Conservation (phyloP, 345 rosid genomes). For the Trapa bicornis region DNA sequence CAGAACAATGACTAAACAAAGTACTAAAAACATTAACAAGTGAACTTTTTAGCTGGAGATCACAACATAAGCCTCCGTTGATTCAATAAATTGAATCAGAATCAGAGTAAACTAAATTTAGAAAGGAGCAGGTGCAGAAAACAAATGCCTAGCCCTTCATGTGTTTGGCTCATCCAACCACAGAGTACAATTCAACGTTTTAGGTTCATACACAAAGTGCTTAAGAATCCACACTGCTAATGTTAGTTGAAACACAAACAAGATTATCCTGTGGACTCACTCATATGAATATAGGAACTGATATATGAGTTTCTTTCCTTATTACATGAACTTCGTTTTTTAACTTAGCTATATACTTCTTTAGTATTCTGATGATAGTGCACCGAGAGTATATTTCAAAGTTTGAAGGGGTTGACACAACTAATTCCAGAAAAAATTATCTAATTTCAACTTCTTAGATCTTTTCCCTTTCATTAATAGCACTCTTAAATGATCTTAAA, state of each 20-base stretch:
- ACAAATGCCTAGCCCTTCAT: too few species aligned
- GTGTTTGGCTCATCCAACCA: not conserved
- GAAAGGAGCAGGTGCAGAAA: not conserved
- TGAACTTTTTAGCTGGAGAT: too few species aligned
- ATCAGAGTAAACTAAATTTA: too few species aligned
- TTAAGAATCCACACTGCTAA: not conserved
- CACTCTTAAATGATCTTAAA: not conserved
- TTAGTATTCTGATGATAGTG: not conserved
- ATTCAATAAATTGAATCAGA: too few species aligned
- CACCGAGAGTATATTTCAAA: not conserved
- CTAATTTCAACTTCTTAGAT: too few species aligned
- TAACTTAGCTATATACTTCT: too few species aligned
- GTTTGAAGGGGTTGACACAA: too few species aligned
- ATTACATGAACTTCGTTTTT: too few species aligned
- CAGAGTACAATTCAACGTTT: not conserved
- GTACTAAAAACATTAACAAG: too few species aligned
- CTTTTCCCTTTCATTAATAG: too few species aligned
- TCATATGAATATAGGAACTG: not conserved
- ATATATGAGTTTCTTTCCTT: not conserved
- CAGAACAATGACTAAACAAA: too few species aligned
- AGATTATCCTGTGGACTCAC: not conserved
- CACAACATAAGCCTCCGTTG: not conserved
- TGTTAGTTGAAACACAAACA: not conserved
- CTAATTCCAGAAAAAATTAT: too few species aligned
- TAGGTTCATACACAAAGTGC: not conserved